phyloP scores from a whole-genome alignment of 2,329 filamentous ascomycete species.

The Ambrosiella xylebori region DNA sequence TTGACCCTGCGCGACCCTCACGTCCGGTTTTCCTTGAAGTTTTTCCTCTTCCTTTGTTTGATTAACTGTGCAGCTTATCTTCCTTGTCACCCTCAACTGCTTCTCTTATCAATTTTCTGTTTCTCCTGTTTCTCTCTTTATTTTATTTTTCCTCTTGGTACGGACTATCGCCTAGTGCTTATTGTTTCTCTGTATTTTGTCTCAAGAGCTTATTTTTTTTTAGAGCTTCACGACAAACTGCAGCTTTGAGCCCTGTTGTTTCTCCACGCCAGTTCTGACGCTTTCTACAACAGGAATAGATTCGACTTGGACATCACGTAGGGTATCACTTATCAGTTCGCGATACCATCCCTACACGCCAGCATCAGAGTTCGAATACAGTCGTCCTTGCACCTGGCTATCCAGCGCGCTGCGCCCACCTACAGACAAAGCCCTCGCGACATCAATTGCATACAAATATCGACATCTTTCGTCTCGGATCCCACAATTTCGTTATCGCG shows the following conservation, averaged over 20 bases:
- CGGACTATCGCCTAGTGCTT: not conserved
- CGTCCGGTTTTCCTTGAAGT: not conserved
- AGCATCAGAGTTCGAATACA: not conserved
- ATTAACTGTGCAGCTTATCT: slow-evolving; percentile 1
- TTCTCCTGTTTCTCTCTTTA: not conserved
- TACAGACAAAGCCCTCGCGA: not conserved
- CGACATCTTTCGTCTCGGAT: not conserved
- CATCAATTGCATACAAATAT: not conserved
- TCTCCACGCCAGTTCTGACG: not conserved
- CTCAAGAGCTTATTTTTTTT: not conserved
- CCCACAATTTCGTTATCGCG: not conserved
- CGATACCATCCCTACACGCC: not conserved
- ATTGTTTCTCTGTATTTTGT: not conserved
- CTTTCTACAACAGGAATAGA: not conserved
- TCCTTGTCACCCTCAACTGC: slow-evolving; percentile 1
- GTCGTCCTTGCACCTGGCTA: not conserved
- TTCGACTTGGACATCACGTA: not conserved
- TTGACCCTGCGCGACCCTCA: slow-evolving; percentile 7
- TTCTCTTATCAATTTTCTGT: slow-evolving; percentile 2
- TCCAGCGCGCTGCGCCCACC: not conserved
- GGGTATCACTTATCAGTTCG: not conserved
- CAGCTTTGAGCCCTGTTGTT: not conserved
- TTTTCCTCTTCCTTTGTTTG: slow-evolving; percentile 12
- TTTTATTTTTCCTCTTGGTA: not conserved
- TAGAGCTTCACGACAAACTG: not conserved